Base-by-base conservation (phyloP, 2,329 filamentous ascomycete species). In the Diaporthe ampelina region DNA sequence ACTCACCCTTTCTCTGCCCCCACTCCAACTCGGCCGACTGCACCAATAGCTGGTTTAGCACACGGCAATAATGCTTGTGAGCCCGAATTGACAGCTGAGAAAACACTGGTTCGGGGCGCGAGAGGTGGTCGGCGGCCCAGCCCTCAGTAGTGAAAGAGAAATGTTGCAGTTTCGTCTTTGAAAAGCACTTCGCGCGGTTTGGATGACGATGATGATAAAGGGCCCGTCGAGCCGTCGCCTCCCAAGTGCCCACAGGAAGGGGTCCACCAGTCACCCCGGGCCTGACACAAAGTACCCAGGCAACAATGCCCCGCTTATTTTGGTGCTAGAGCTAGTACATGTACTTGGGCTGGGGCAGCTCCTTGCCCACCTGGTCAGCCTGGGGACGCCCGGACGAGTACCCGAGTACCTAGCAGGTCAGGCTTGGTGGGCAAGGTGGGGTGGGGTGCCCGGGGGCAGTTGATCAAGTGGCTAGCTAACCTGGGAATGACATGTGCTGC, bases 401-500 rank as follows among this genome's bases (percentile, higher is more conserved):
- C 26, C n/a, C 21, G 3, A 10, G 59, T n/a, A 50, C 29, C 19
- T 29, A 32, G 10, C 13, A 37, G 37, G 29, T 43, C 61, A 52
- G 61, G 29, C 61, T 37, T 67, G 61, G 61, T 67, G 61, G 61
- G 37, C 37, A 37, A 37, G 15, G 40, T 19, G 15, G 15, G 61
- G 63, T 52, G 45, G 45, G 48, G 48, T 52, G 48, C 63, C 63
- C n/a, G 21, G 61, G 61, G 63, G 48, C 45, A 68, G 63, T 52
- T 68, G 63, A 54, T 68, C 63, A 68, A 68, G 63, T 68, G 63
- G 45, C 63, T 68, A 52, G 63, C 45, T 37, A 68, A 40, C 21
- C 32, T 54, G 32, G 48, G 63, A 68, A 68, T 68, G 63, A 68
- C 63, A 68, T 68, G 63, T 68, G 63, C 61, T 50, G 45, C 63